Conservation (phyloP, 2,329 filamentous ascomycete genomes). For the Penicillium sp. region DNA sequence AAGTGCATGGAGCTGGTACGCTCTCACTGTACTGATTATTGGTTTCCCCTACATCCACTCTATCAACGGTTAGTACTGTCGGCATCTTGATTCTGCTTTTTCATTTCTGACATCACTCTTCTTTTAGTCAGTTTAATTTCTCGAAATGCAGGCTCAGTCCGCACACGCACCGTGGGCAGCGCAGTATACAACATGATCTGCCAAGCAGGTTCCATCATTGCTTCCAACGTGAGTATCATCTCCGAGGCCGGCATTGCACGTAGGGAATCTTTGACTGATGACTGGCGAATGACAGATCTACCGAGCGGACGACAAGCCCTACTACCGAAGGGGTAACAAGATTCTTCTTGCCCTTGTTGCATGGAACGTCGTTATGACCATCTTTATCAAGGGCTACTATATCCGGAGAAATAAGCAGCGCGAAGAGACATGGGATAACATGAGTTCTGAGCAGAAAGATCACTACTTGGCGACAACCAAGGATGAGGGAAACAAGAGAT, state of each 20-base stretch:
- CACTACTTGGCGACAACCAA: conserved; percentile 46
- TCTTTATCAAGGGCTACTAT: conserved; percentile 48
- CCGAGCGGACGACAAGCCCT: conserved; percentile 51
- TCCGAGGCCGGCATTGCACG: too few relatives aligned
- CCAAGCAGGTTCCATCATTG: conserved; percentile 32
- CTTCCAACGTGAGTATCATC: conserved; percentile 26
- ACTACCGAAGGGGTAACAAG: conserved; percentile 57
- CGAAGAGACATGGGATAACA: conserved; percentile 47
- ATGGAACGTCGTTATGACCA: conserved; percentile 48
- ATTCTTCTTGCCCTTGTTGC: conserved; percentile 55
- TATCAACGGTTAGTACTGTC: conserved; percentile 35
- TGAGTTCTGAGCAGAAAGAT: conserved; percentile 49
- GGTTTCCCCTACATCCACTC: conserved; percentile 58
- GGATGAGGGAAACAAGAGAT: conserved; percentile 35
- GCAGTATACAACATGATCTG: conserved; percentile 39
- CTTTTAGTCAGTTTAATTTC: conserved; percentile 20
- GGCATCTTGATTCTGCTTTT: neutral
- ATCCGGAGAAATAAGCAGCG: conserved; percentile 52
- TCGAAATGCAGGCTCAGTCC: conserved; percentile 32
- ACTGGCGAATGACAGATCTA: conserved; percentile 47
- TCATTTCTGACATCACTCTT: neutral
- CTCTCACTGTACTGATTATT: conserved; percentile 36
- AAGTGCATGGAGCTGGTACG: conserved; percentile 53
- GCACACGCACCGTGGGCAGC: conserved; percentile 31
- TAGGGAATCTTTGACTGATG: rapidly evolving